A percentile compares a stretch with the other conserved stretches of the same genome.
Conservation (phyloP, 108 stramenopile genomes). For the Discostella pseudostelligera region DNA sequence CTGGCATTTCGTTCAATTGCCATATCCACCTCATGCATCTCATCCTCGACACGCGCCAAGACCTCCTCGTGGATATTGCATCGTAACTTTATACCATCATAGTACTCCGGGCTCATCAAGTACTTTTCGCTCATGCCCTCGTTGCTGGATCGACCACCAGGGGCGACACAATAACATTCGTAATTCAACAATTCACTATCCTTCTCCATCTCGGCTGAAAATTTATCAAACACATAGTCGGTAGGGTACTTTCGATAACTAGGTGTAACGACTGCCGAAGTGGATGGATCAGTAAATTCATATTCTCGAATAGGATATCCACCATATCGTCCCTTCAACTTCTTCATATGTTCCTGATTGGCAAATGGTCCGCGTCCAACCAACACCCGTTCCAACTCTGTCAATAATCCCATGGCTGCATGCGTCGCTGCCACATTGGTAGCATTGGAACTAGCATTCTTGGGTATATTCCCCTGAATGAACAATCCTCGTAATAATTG, state of each 20-base stretch:
- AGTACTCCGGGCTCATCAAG: conserved; percentile 55
- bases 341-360: conserved; percentile 49
- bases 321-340: conserved; percentile 78
- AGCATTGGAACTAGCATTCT: conserved; percentile 60
- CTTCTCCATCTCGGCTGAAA: conserved; percentile 55
- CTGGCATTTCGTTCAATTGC: conserved; percentile 90
- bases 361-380: conserved; percentile 80
- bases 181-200: conserved; percentile 63
- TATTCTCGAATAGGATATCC: conserved; percentile 51
- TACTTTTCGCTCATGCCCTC: conserved; percentile 19
- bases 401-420: conserved; percentile 58
- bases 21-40: conserved; percentile 97
- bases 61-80: conserved; percentile 80
- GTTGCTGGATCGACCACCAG: conserved; percentile 21
- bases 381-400: conserved; percentile 73
- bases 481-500: conserved; percentile 82
- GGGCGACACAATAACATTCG: conserved; percentile 45
- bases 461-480: conserved; percentile 82
- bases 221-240: conserved; percentile 59
- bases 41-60: conserved; percentile 80
- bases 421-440: conserved; percentile 52
- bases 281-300: conserved; percentile 39
- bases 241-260: conserved; percentile 67
- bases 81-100: conserved; percentile 61
- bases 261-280: conserved; percentile 55